These are phyloP conservation scores for Chrysosphaeria jannelii DNA, from an alignment of 2,329 filamentous ascomycete genomes.

Conservation along the genomic window DNA sequence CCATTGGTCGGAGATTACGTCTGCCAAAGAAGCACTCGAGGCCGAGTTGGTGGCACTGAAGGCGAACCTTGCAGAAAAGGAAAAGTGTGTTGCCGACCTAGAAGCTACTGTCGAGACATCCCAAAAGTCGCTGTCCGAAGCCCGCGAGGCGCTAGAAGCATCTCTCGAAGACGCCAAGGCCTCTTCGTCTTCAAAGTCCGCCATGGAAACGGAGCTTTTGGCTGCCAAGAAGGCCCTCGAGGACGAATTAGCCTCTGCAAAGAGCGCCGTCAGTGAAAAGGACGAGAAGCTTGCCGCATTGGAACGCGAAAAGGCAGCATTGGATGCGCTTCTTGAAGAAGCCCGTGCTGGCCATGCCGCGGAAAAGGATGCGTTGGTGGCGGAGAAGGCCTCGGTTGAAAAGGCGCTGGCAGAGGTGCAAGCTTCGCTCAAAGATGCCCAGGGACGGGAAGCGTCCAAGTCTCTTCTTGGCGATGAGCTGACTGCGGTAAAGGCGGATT, in stretches of 20 bases:
- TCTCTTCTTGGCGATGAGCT: too few species aligned
- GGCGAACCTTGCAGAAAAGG: constrained; percentile 15
- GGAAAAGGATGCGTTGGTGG: too few species aligned
- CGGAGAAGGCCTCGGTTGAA: too few species aligned
- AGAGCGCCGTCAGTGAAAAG: too few species aligned
- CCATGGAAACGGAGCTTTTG: constrained; percentile 16
- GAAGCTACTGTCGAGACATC: too few species aligned
- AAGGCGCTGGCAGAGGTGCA: too few species aligned
- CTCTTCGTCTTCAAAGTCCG: constrained; percentile 9
- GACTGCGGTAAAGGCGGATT: too few species aligned
- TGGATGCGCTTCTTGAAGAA: constrained; percentile 3
- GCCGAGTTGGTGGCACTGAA: constrained; percentile 20
- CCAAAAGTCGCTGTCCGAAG: too few species aligned
- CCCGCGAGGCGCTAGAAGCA: too few species aligned
- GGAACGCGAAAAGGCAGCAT: constrained; percentile 14
- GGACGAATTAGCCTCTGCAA: not conserved
- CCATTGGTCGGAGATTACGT: constrained; percentile 15
- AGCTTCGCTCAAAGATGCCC: constrained; percentile 1
- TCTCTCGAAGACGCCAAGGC: constrained; percentile 13
- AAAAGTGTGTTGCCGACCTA: too few species aligned
- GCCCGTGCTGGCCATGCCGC: too few species aligned
- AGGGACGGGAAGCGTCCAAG: too few species aligned
- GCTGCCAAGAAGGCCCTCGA: constrained; percentile 16
- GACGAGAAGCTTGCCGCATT: constrained; percentile 11
- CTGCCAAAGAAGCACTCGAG: constrained; percentile 19